Percentiles rank a stretch among this genome's conserved stretches.
Evolutionary conservation across 2,329 filamentous ascomycete species (phyloP).

Genomic region (Aspergillus phoenicis): DNA sequence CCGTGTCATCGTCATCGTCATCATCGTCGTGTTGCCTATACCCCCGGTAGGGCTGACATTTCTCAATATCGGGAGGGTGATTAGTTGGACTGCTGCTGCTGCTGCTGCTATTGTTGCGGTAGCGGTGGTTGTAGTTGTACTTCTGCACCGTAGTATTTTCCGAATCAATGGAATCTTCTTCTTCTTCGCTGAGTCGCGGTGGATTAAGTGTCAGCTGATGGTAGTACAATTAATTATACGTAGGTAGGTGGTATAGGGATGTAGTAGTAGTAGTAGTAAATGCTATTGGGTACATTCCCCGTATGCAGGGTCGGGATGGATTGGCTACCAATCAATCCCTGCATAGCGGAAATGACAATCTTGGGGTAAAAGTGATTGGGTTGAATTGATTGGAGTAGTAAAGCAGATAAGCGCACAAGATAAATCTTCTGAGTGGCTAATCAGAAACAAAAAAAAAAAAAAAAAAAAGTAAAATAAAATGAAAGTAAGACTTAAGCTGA

Average conservation of each 20-base stretch:
- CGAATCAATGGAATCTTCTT: too few species aligned
- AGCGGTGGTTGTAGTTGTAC: neutral
- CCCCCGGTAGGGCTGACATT: neutral
- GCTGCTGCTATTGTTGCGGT: neutral
- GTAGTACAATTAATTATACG: too few species aligned
- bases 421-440: neutral
- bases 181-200: too few species aligned
- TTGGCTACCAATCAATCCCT: too few species aligned
- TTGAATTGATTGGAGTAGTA: too few species aligned
- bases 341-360: too few species aligned
- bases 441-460: neutral
- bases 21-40: neutral
- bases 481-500: neutral
- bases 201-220: too few species aligned
- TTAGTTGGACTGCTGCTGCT: neutral
- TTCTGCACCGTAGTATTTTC: neutral
- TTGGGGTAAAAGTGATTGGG: too few species aligned
- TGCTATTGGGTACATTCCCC: too few species aligned
- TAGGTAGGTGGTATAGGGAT: too few species aligned
- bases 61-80: slow-evolving; percentile 1
- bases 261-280: too few species aligned
- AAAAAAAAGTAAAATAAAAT: neutral
- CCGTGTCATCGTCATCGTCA: neutral
- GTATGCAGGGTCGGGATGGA: too few species aligned
- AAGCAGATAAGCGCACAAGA: neutral